A percentile compares a stretch with the other conserved stretches of the same genome.
phyloP scores from a whole-genome alignment of 1,284 basidiomycete genomes.

The Ustilago shanxiensis region DNA sequence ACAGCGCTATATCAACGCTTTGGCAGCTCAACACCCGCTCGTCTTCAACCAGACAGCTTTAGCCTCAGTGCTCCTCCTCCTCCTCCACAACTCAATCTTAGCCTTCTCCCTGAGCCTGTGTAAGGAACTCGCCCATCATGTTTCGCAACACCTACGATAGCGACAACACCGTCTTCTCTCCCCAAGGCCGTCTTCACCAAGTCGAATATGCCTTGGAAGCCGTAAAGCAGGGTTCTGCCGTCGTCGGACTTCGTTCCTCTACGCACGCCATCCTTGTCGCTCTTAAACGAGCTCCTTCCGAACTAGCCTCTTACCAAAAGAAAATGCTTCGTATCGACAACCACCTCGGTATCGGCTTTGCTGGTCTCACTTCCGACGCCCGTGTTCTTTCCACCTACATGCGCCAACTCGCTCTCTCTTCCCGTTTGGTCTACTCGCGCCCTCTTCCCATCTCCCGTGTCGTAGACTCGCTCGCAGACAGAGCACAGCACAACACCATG shows the following conservation, averaged over 20 bases:
- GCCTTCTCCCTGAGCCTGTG: no score
- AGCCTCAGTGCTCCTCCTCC: constrained; percentile 8
- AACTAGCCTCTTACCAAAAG: constrained; percentile 98
- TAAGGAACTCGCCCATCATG: constrained; percentile 30
- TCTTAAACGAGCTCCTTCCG: constrained; percentile 98
- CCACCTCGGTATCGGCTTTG: constrained; percentile 98
- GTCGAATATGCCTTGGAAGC: constrained; percentile 99
- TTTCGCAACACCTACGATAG: constrained; percentile 69
- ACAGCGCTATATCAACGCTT: no score
- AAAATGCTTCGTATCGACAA: constrained; percentile 99
- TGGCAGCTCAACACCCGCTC: not conserved
- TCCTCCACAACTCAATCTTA: not conserved
- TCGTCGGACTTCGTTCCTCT: constrained; percentile 93
- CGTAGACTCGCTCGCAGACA: constrained; percentile 93
- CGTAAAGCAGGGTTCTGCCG: constrained; percentile 98
- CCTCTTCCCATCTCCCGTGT: constrained; percentile 93
- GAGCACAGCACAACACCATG: constrained; percentile 99
- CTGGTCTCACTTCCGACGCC: constrained; percentile 96
- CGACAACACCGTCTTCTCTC: constrained; percentile 69
- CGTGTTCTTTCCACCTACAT: constrained; percentile 91
- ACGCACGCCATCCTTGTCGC: constrained; percentile 94
- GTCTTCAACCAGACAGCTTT: no score
- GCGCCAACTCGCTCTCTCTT: constrained; percentile 97
- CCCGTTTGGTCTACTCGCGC: constrained; percentile 92
- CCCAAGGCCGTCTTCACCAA: constrained; percentile 78